These are phyloP conservation scores for Candida parachauliodes DNA, from an alignment of 805 yeast species.

Conservation along the genomic window DNA sequence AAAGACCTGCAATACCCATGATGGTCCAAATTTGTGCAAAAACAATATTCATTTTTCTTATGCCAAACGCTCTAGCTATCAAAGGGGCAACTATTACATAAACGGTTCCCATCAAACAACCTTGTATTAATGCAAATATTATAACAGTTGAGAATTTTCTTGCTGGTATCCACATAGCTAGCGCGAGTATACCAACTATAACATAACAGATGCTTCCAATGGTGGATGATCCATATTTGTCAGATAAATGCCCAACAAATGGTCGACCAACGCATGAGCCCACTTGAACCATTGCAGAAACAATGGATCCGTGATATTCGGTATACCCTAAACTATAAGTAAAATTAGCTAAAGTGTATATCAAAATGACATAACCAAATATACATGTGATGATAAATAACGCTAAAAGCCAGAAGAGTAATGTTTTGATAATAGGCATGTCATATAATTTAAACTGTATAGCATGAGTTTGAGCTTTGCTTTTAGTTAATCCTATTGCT, in stretches of 20 bases:
- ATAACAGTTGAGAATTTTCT: slow-evolving; percentile 54
- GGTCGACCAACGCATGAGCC: slow-evolving; percentile 60
- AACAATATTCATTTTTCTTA: slow-evolving; percentile 46
- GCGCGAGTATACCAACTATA: slow-evolving; percentile 24
- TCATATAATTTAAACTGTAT: slow-evolving; percentile 38
- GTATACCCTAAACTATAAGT: slow-evolving; percentile 58
- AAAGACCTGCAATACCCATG: slow-evolving; percentile 47
- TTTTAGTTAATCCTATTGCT: slow-evolving; percentile 16
- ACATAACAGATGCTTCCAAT: slow-evolving; percentile 26
- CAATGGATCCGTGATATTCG: slow-evolving; percentile 51
- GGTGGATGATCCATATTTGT: slow-evolving; percentile 49
- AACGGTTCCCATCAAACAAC: slow-evolving; percentile 58
- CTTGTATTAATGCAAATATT: slow-evolving; percentile 50
- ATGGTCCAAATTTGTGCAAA: slow-evolving; percentile 53
- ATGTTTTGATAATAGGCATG: slow-evolving; percentile 27
- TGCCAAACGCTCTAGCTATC: slow-evolving; percentile 51
- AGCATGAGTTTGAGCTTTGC: slow-evolving; percentile 13
- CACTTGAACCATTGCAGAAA: slow-evolving; percentile 56
- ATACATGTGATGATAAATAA: slow-evolving; percentile 47
- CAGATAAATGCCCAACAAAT: slow-evolving; percentile 47
- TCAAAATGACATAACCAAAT: slow-evolving; percentile 57
- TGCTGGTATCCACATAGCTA: slow-evolving; percentile 46
- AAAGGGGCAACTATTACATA: slow-evolving; percentile 55
- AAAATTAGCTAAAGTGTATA: slow-evolving; percentile 58
- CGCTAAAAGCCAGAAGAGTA: slow-evolving; percentile 41